These are phyloP conservation scores for Albophoma yamanashiensis DNA, from an alignment of 2,329 filamentous ascomycete genomes.

Conservation along the genomic window DNA sequence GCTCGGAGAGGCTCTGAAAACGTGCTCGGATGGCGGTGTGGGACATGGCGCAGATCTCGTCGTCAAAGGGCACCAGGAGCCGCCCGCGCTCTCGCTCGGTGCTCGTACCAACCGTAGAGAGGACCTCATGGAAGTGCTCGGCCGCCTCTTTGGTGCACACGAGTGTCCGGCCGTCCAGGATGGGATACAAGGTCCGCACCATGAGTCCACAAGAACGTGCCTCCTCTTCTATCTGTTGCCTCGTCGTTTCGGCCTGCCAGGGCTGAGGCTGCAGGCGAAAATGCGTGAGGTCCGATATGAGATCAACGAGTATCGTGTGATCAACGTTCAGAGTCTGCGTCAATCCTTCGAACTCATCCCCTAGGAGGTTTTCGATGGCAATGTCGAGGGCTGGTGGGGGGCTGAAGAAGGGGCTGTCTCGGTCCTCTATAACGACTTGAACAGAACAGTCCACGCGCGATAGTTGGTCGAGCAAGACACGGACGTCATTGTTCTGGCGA, in stretches of 20 bases:
- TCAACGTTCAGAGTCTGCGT: constrained; percentile 28
- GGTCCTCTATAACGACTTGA: constrained; percentile 20
- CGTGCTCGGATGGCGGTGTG: constrained; percentile 9
- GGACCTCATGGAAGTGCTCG: constrained; percentile 25
- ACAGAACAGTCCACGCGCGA: constrained; percentile 18
- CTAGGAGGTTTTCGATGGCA: constrained; percentile 19
- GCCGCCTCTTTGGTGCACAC: constrained; percentile 28
- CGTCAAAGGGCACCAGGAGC: constrained; percentile 19
- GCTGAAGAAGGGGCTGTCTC: constrained; percentile 14
- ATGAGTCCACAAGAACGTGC: constrained; percentile 18
- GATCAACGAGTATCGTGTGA: constrained; percentile 28
- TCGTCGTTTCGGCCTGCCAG: constrained; percentile 22
- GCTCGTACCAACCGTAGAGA: constrained; percentile 24
- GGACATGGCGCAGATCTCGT: constrained; percentile 4
- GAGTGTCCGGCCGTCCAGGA: constrained; percentile 19
- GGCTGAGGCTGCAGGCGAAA: constrained; percentile 17
- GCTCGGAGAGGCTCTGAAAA: constrained; percentile 21
- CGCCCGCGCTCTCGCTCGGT: constrained; percentile 23
- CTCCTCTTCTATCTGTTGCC: constrained; percentile 24
- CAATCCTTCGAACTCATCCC: constrained; percentile 19
- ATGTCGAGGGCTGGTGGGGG: constrained; percentile 11
- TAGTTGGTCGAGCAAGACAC: constrained; percentile 21
- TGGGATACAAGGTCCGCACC: constrained; percentile 23
- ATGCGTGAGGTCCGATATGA: constrained; percentile 30
- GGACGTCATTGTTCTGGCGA: constrained; percentile 16